Conservation (phyloP, 2,329 filamentous ascomycete genomes). For the Geosmithia putterillii region DNA sequence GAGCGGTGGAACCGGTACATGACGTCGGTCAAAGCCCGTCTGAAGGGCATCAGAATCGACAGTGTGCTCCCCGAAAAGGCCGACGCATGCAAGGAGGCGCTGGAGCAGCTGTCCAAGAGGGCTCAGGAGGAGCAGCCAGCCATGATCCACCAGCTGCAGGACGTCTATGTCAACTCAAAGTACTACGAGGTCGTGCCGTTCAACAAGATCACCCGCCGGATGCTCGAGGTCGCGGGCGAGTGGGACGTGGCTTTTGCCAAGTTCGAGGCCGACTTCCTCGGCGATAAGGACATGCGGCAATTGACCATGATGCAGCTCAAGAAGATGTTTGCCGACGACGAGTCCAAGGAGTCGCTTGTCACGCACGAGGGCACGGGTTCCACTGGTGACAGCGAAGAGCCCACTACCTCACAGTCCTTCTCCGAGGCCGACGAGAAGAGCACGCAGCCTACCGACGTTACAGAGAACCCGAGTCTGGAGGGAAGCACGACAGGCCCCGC, state of each 20-base stretch:
- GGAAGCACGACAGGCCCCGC: conserved; percentile 13
- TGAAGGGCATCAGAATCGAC: conserved; percentile 83
- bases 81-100: conserved; percentile 68
- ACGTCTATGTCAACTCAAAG: conserved; percentile 83
- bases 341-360: conserved; percentile 63
- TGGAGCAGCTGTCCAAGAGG: conserved; percentile 65
- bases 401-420: conserved; percentile 27
- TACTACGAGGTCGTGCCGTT: conserved; percentile 96
- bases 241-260: conserved; percentile 88
- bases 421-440: conserved; percentile 34
- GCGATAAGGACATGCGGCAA: conserved; percentile 90
- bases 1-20: conserved; percentile 80
- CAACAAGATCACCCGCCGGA: conserved; percentile 76
- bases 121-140: conserved; percentile 72
- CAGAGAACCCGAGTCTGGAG: conserved; percentile 19
- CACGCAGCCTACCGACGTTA: conserved; percentile 27
- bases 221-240: conserved; percentile 83
- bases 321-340: conserved; percentile 88
- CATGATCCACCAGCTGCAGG: conserved; percentile 67
- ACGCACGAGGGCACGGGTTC: conserved; percentile 56
- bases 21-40: conserved; percentile 67
- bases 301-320: conserved; percentile 85
- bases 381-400: conserved; percentile 35
- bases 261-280: conserved; percentile 88
- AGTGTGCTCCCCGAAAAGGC: conserved; percentile 80